These are phyloP conservation scores for Saturnispora silvae DNA, from an alignment of 805 yeast genomes.

Conservation along the genomic window DNA sequence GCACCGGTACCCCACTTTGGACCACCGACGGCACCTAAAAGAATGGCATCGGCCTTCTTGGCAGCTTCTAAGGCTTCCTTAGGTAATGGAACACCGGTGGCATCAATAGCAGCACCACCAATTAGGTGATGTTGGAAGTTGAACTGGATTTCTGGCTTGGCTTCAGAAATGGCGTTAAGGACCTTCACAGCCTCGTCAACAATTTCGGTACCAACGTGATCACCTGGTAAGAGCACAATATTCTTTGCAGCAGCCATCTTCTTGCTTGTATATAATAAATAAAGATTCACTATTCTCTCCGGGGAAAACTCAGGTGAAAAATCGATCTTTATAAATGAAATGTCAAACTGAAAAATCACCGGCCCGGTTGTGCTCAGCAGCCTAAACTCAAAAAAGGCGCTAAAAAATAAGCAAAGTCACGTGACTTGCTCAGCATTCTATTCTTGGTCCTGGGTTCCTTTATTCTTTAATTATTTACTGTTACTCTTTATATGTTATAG, in stretches of 20 bases:
- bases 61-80: conserved; percentile 77
- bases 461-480: no score
- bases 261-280: not conserved
- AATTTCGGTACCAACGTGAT: conserved; percentile 91
- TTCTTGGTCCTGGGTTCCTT: not conserved
- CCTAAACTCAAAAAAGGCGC: no score
- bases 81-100: conserved; percentile 86
- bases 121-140: conserved; percentile 76
- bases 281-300: no score
- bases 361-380: conserved; percentile 2
- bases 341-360: not conserved
- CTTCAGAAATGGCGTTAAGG: conserved; percentile 62
- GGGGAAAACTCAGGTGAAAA: conserved; percentile 38
- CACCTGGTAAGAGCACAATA: conserved; percentile 88
- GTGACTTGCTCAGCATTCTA: not conserved
- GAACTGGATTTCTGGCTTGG: conserved; percentile 48
- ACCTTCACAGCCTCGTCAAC: conserved; percentile 88
- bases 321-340: conserved; percentile 11
- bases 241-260: conserved; percentile 36
- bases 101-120: conserved; percentile 98
- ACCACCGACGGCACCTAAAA: conserved; percentile 97
- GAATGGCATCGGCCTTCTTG: conserved; percentile 84
- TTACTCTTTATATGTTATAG: no score
- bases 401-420: not conserved
- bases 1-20: conserved; percentile 98